Conservation (phyloP, 345 rosid species). For the Gossypium australe region DNA sequence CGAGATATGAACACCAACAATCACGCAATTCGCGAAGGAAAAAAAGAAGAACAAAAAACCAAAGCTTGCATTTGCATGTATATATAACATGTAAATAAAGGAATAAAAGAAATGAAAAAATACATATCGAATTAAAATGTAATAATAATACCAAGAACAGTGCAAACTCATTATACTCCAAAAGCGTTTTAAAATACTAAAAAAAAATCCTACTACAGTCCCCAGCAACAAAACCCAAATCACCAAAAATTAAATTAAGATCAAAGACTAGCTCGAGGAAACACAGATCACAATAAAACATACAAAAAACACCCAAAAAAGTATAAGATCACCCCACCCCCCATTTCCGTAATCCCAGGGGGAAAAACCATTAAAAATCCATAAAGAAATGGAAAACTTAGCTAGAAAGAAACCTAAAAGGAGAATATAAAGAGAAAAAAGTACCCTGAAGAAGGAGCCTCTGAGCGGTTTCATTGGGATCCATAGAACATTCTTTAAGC, state of each 20-base stretch:
- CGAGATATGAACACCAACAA: not conserved
- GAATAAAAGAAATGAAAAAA: not conserved
- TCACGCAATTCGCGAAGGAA: not conserved
- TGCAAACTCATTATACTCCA: slow-evolving; percentile 11
- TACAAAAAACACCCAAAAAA: not conserved
- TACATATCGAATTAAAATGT: slow-evolving; percentile 12
- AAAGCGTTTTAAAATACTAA: not conserved
- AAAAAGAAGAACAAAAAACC: not conserved
- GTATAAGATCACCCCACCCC: slow-evolving; percentile 7
- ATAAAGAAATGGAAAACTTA: not conserved
- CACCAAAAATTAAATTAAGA: slow-evolving; percentile 13
- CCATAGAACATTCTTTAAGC: slow-evolving; percentile 86
- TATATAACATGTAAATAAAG: not conserved
- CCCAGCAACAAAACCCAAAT: slow-evolving; percentile 14
- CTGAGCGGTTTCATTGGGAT: slow-evolving; percentile 83
- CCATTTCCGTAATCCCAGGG: slow-evolving; percentile 2
- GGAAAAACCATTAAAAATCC: not conserved
- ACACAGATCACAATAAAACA: slow-evolving; percentile 7
- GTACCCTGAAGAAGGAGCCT: slow-evolving; percentile 68
- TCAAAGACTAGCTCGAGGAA: not conserved
- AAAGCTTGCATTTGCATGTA: not conserved
- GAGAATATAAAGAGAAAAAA: not conserved
- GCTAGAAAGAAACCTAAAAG: not conserved
- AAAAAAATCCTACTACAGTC: not conserved
- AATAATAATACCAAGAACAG: slow-evolving; percentile 11